Percentiles rank a stretch among this genome's conserved stretches.
Evolutionary conservation across 2,329 filamentous ascomycete genomes (phyloP).

Genomic region (Acephala macrosclerotiorum): DNA sequence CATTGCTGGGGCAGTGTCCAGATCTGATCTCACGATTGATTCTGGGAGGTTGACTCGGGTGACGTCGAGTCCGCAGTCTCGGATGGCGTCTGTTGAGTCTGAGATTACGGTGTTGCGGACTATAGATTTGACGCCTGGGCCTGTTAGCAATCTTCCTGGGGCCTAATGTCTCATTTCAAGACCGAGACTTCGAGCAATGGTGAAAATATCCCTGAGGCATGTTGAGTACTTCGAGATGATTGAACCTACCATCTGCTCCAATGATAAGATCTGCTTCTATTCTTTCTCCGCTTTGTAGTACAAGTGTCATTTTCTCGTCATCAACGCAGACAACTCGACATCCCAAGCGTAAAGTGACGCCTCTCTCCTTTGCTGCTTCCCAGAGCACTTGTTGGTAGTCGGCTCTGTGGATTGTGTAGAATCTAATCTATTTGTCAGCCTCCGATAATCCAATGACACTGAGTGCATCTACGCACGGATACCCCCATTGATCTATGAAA

Average conservation of each 20-base stretch:
- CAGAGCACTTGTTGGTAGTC: neutral
- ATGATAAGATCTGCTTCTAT: neutral
- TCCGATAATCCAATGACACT: neutral
- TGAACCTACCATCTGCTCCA: neutral
- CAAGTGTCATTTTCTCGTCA: neutral
- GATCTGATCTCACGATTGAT: neutral
- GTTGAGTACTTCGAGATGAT: neutral
- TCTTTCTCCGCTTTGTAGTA: neutral
- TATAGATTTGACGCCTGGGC: neutral
- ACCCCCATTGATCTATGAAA: neutral
- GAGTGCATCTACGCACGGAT: neutral
- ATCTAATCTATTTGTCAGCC: neutral
- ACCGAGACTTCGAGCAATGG: too few relatives aligned
- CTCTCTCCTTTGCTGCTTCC: neutral
- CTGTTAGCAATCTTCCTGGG: neutral
- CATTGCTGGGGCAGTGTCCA: neutral
- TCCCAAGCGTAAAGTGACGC: neutral
- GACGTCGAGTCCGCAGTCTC: neutral
- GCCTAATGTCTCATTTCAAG: neutral
- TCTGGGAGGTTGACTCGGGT: neutral
- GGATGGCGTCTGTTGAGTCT: neutral
- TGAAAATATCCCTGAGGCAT: too few relatives aligned
- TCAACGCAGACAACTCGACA: neutral
- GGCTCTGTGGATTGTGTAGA: neutral
- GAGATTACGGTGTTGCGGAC: neutral